A percentile compares a stretch with the other conserved stretches of the same genome.
These are phyloP conservation scores for Diaporthe humulicola DNA, from an alignment of 2,329 filamentous ascomycete species.

Conservation along the genomic window DNA sequence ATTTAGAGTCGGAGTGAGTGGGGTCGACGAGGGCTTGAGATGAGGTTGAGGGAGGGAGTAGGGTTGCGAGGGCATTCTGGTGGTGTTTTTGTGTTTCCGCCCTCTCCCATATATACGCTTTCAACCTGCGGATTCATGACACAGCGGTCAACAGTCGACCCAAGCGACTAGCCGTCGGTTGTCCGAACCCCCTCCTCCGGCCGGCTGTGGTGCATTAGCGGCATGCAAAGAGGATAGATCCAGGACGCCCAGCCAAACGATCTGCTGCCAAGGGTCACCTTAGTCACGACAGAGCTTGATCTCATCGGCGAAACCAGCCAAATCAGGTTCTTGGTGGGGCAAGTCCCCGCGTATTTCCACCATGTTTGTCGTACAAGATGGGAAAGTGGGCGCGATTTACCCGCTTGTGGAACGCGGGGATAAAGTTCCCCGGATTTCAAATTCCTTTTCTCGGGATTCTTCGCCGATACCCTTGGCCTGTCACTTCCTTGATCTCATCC, in stretches of 20 bases:
- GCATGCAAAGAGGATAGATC: constrained; percentile 10
- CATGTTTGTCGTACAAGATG: background rate
- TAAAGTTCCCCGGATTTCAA: background rate
- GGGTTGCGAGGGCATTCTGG: no score
- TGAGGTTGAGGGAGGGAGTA: background rate
- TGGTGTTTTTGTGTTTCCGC: background rate
- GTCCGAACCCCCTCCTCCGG: constrained; percentile 21
- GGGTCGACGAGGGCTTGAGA: background rate
- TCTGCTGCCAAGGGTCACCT: background rate
- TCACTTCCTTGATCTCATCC: constrained; percentile 3
- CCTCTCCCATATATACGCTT: constrained; percentile 11
- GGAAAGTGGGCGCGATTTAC: constrained; percentile 1
- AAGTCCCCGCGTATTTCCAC: background rate
- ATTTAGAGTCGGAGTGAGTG: no score
- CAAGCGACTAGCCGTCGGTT: background rate
- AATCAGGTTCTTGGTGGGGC: background rate
- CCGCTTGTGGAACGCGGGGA: background rate
- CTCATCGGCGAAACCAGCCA: background rate
- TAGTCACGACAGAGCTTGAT: background rate
- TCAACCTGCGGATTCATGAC: background rate
- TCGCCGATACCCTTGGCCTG: constrained; percentile 1
- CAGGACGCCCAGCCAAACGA: constrained; percentile 2
- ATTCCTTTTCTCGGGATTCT: constrained; percentile 20
- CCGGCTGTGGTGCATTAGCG: constrained; percentile 16
- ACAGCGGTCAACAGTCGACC: constrained; percentile 31